Base-by-base conservation (phyloP, 108 stramenopile genomes). In the Pseudonitzschia pungens region DNA sequence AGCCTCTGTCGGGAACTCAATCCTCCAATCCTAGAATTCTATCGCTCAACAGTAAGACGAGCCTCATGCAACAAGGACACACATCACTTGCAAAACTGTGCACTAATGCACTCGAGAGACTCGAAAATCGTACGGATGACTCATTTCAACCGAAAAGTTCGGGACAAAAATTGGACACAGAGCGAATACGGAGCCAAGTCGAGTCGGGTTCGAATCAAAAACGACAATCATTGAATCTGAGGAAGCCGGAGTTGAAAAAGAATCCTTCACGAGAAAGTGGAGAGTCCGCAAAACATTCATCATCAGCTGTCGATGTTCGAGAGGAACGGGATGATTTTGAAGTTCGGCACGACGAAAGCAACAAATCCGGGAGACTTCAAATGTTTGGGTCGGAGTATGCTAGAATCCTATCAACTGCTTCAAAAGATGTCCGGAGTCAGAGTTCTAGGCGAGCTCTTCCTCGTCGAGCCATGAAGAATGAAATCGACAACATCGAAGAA, bases 331-430 rank as follows among this genome's bases (percentile, higher is more conserved):
- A 62, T 40, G 36, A 32, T 21, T 33, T 9, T 40, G 60, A 62
- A 62, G 29, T 15, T 36, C 32, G n/a, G 3, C 32, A 20, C 36
- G 20, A 33, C 12, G 32, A 5, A 45, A 67, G 3, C 18, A 33
- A 40, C 8, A 48, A 68, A 18, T n/a, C 77, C 22, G 33, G 1
- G 33, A 58, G 86, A 28, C 80, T 89, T 2, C 79, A 85, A 76
- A 88, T 93, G 89, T 95, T 91, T 82, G 94, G 90, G 26, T 91
- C 90, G 0, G 94, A 95, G 69, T 95, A 95, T 80, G 94, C 94
- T 21, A 83, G 91, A 0, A 79, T 86, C 50, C 63, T 95, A 27
- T 90, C 90, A 14, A 72, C 83, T 29, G 78, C 76, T 33, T 79
- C 81, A 4, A 63, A 68, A 65, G 72, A 68, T 18, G 22, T 48